Conservation (phyloP, 345 rosid genomes). For the Eucalyptus polybractea region DNA sequence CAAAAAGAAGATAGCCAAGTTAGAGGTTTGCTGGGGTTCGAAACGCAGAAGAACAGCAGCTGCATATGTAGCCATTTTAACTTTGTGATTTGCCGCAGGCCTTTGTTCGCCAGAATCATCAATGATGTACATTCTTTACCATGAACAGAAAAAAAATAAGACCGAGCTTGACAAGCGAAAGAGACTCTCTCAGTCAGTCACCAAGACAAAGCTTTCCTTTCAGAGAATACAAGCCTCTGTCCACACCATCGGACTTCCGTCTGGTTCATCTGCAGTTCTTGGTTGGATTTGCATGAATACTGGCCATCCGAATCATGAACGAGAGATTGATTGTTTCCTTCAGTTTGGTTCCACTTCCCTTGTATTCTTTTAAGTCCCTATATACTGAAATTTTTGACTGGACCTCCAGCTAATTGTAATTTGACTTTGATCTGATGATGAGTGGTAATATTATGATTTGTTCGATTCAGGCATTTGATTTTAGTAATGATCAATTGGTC, state of each 20-base stretch:
- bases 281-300: not conserved
- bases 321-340: not conserved
- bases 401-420: not conserved
- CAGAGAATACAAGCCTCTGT: not conserved
- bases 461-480: not conserved
- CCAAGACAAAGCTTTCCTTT: not conserved
- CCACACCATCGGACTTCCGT: not conserved
- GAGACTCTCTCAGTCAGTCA: not conserved
- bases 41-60: slow-evolving; percentile 70
- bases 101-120: not conserved
- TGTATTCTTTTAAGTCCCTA: not conserved
- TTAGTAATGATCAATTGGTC: not conserved
- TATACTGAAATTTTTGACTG: not conserved
- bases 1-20: slow-evolving; percentile 42
- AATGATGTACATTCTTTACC: not conserved
- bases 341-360: not conserved
- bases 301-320: not conserved
- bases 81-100: not conserved
- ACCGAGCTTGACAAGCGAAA: not conserved
- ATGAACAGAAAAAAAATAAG: not conserved
- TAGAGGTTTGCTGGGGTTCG: slow-evolving; percentile 70
- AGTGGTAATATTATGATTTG: not conserved
- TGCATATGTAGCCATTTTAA: slow-evolving; percentile 15
- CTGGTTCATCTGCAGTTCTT: not conserved
- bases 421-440: not conserved